Base-by-base conservation (phyloP, 1,284 basidiomycete genomes). In the Moesziomyces sp. region DNA sequence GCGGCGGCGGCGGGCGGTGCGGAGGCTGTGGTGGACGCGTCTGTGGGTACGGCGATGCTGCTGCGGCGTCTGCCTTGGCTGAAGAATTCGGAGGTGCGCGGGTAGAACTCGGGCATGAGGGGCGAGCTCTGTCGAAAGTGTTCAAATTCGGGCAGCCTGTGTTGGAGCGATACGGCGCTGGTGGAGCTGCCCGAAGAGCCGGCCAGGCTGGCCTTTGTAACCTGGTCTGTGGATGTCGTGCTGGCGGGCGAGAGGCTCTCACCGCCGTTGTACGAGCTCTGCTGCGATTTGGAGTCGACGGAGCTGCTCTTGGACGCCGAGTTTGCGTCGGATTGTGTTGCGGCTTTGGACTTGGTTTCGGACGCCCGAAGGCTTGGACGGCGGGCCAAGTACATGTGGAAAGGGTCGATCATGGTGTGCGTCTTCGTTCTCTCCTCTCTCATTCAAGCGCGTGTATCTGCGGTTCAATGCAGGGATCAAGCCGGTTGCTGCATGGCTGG, bases 61-160 rank as follows among this genome's bases (percentile, higher is more conserved):
- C 69, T 72, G 23, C 59, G 47, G 23, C 69, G 57, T n/a, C 59
- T 46, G 8, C 65, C 58, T 18, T 65, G 65, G 47, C 65, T 74
- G 59, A 74, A 74, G 46, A 74, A 74, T 14, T 70, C 72, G 28
- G 72, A 69, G 13, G 66, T 74, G 40, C 72, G 46, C 3, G 72
- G 72, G n/a, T 58, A 58, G 55, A 66, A 69, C 26, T 74, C 72
- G 16, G 66, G 66, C 61, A 65, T 62, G 35, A 74, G 24, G 0
- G 61, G 61, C 1, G 60, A 58, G 46, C 56, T 69, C 43, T 74
- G 71, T 23, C 62, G 59, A 51, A 74, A 74, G 45, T 74, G 62
- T n/a, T 74, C 72, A 40, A 74, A 59, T 19, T 74, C 72, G 28
- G 72, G 66, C 40, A 72, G 52, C 46, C 55, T 65, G 54, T 68